phyloP scores from a whole-genome alignment of 169 alveolate species.

The Plasmodium relictum region DNA sequence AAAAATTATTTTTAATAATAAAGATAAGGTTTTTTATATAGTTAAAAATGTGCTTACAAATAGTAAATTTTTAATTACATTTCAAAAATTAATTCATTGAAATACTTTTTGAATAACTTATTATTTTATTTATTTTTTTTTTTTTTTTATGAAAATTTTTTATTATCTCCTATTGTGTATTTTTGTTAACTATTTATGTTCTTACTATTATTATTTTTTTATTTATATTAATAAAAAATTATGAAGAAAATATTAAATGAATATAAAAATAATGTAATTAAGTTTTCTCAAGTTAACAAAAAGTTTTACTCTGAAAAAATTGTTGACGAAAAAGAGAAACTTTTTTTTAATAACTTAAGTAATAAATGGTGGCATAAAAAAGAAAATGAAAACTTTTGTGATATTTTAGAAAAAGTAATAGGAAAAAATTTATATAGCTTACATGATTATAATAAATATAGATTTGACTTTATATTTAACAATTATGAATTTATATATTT shows the following conservation, averaged over 20 bases:
- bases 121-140: too few species aligned
- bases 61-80: too few species aligned
- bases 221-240: neutral
- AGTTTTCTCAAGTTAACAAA: neutral
- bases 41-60: too few species aligned
- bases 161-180: too few species aligned
- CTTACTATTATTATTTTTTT: neutral
- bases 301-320: conserved; percentile 13
- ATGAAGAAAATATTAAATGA: neutral
- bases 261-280: neutral
- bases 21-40: too few species aligned
- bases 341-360: conserved; percentile 19
- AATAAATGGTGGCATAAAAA: conserved; percentile 45
- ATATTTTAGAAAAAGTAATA: conserved; percentile 13
- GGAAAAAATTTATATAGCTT: conserved; percentile 49
- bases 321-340: conserved; percentile 30
- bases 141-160: too few species aligned
- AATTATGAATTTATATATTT: conserved; percentile 42
- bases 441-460: conserved; percentile 48
- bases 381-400: conserved; percentile 12
- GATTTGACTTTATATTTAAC: conserved; percentile 37
- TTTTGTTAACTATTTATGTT: too few species aligned
- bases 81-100: too few species aligned
- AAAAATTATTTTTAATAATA: too few species aligned
- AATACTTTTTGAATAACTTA: too few species aligned